Conservation (phyloP, 73 alveolate genomes). For the Stentor coeruleus region DNA sequence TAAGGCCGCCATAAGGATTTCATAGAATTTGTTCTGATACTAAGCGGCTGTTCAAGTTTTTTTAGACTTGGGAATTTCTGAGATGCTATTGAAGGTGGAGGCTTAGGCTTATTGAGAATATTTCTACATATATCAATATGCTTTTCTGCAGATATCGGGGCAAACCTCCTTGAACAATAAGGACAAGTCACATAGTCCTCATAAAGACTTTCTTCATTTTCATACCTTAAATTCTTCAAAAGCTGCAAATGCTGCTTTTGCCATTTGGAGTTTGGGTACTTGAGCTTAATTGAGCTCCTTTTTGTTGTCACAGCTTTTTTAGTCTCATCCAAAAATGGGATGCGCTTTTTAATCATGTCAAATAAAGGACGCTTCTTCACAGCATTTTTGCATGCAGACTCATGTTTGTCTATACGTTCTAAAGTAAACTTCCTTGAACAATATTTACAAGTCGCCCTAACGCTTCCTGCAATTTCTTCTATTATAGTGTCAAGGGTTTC, state of each 20-base stretch:
- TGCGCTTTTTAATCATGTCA: neutral
- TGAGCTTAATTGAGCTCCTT: neutral
- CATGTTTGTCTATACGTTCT: slow-evolving; percentile 6
- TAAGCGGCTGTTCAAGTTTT: no score
- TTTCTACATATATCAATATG: slow-evolving; percentile 65
- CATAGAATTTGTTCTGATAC: neutral
- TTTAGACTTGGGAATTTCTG: neutral
- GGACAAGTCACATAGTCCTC: slow-evolving; percentile 52
- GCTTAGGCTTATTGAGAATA: slow-evolving; percentile 58
- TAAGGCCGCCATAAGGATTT: neutral
- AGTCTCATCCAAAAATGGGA: neutral
- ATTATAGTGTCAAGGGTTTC: neutral
- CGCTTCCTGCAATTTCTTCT: neutral
- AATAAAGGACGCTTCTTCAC: slow-evolving; percentile 6
- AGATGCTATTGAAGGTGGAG: slow-evolving; percentile 8
- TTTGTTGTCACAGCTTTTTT: neutral
- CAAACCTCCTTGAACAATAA: slow-evolving; percentile 57
- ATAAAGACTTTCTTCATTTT: neutral
- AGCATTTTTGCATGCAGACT: slow-evolving; percentile 1
- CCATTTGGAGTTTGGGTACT: slow-evolving; percentile 26
- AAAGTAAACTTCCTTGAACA: neutral
- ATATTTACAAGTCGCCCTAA: neutral
- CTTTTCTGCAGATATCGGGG: slow-evolving; percentile 50
- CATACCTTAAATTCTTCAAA: neutral
- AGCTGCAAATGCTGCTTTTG: slow-evolving; percentile 14